Percentiles rank a stretch among this genome's conserved stretches.
Conservation (phyloP, 805 yeast genomes). For the Myxozyma lipomycoides region DNA sequence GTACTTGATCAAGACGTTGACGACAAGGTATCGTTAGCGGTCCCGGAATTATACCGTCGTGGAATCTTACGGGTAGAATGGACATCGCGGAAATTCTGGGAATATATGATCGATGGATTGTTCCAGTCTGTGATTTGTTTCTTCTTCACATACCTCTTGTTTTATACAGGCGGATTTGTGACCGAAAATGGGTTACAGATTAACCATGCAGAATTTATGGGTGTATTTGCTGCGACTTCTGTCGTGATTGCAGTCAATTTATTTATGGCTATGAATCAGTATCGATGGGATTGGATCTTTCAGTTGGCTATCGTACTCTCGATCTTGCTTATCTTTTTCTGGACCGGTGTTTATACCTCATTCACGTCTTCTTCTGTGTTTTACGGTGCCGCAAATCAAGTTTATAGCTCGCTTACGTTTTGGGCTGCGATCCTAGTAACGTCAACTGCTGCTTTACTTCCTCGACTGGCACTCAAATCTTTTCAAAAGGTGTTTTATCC, state of each 20-base stretch:
- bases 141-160: slow-evolving; percentile 62
- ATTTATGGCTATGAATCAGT: slow-evolving; percentile 63
- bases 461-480: slow-evolving; percentile 54
- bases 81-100: slow-evolving; percentile 55
- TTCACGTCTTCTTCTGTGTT: slow-evolving; percentile 52
- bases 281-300: slow-evolving; percentile 75
- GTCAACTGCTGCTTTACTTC: slow-evolving; percentile 52
- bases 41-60: slow-evolving; percentile 64
- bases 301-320: slow-evolving; percentile 52
- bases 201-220: slow-evolving; percentile 70
- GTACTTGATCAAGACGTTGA: slow-evolving; percentile 72
- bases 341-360: slow-evolving; percentile 79
- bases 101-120: slow-evolving; percentile 64
- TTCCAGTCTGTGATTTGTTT: slow-evolving; percentile 68
- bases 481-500: slow-evolving; percentile 54
- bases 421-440: slow-evolving; percentile 66
- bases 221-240: slow-evolving; percentile 56
- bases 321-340: slow-evolving; percentile 55
- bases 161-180: slow-evolving; percentile 45
- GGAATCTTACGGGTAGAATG: slow-evolving; percentile 65
- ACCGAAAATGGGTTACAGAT: slow-evolving; percentile 48
- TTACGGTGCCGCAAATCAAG: slow-evolving; percentile 59
- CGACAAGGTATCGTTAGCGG: slow-evolving; percentile 58
- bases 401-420: slow-evolving; percentile 56
- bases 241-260: slow-evolving; percentile 62